Conservation (phyloP, 306 rosid genomes). For the Elaeagnus macrophylla region DNA sequence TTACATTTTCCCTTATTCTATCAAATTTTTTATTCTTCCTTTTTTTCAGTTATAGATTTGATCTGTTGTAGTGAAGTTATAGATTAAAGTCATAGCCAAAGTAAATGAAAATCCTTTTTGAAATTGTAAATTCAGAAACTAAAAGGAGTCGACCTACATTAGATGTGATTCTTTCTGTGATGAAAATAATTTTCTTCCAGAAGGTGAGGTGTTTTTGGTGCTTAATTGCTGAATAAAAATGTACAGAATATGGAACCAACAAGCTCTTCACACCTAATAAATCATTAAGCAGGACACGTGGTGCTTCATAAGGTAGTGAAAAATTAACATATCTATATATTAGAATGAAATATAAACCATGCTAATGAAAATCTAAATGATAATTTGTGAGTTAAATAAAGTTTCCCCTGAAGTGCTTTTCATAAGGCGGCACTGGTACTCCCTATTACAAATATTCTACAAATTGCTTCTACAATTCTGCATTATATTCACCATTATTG, state of each 20-base stretch:
- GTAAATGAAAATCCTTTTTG: constrained; percentile 18
- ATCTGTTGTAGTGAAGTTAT: constrained; percentile 21
- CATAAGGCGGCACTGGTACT: too few relatives aligned
- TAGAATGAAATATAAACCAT: too few relatives aligned
- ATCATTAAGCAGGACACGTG: too few relatives aligned
- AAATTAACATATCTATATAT: too few relatives aligned
- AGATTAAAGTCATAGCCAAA: constrained; percentile 23
- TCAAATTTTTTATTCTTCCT: constrained; percentile 5
- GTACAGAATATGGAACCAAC: constrained; percentile 13
- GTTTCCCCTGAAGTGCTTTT: too few relatives aligned
- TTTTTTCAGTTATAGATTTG: constrained; percentile 27
- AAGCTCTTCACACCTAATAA: too few relatives aligned
- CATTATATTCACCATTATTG: too few relatives aligned
- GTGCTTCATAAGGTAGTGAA: too few relatives aligned
- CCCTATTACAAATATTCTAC: too few relatives aligned
- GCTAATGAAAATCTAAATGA: too few relatives aligned
- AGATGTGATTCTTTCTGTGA: constrained; percentile 19
- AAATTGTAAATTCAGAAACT: constrained; percentile 39
- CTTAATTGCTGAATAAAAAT: constrained; percentile 19
- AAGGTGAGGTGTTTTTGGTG: constrained; percentile 15
- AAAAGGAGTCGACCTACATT: constrained; percentile 9
- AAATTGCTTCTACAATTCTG: too few relatives aligned
- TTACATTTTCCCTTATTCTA: constrained; percentile 14
- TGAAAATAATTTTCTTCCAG: constrained; percentile 12
- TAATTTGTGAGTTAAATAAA: too few relatives aligned